Evolutionary conservation across 805 yeast genomes (phyloP), one percentile per base, ranked within the genome.

Genomic region (Hemisphaericaspora nanyangensis): DNA sequence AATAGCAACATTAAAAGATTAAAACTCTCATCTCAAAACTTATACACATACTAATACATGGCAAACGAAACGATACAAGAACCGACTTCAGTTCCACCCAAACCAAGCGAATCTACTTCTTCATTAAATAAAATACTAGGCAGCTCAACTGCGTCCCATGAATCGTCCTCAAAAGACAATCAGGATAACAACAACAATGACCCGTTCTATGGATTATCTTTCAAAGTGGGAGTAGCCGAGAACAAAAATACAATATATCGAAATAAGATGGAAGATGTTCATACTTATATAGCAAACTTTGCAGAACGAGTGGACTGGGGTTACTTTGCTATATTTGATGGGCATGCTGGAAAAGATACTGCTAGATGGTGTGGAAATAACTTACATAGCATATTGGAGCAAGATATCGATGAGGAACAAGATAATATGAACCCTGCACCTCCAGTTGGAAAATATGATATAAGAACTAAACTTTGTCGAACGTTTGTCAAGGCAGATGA

Each of bases 331-430:
- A 75, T 91, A 1, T 91, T 89, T 62, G 99, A 91, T 61, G 99
- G 99, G 8, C 99, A 91, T 63, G 98, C 98, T 2, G 99, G 99
- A 17, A 80, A 80, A 39, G 87, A 80, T 49, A 83, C 95, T 7
- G 95, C 99, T 1, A 78, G 91, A 52, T 90, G 95, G 95, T 89
- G 97, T 65, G 95, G 96, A 0, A 80, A 86, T 46, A 80, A 85
- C 51, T 60, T 91, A 41, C 97, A 91, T 56, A 67, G 79, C 17
- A 62, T 84, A 22, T 57, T 85, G 31, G 88, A 82, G 48, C 74
- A 74, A 38, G 74, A 72, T 38, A 72, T 88, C 16, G 55, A 35
- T 7, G 12, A 19, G 5, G 31, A 34, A 16, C 26, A 31, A 78
- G 40, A 32, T n/a, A 35, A 34, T 27, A 34, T 29, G 31, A 29